Conservation (phyloP, 2,329 filamentous ascomycete genomes). For the Ilyonectria robusta region DNA sequence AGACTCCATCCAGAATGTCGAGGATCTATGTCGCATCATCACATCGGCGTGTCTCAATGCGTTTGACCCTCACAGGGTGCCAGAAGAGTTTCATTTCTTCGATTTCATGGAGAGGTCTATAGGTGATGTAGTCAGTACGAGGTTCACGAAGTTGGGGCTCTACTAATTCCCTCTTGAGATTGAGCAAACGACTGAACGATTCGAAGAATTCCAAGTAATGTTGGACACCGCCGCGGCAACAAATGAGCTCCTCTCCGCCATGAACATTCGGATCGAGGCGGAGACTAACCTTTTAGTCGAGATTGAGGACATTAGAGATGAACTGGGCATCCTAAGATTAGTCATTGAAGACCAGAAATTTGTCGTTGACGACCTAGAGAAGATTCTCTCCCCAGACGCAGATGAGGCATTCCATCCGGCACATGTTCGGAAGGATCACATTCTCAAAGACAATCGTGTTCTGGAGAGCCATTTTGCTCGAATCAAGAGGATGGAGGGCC, state of each 20-base stretch:
- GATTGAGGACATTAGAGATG: conserved; percentile 28
- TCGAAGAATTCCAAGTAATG: conserved; percentile 12
- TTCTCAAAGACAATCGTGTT: conserved; percentile 13
- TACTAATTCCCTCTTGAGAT: conserved; percentile 4
- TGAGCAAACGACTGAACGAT: conserved; percentile 20
- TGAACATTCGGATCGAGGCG: conserved; percentile 18
- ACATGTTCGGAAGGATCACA: neutral
- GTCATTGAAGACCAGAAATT: conserved; percentile 19
- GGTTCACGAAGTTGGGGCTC: neutral
- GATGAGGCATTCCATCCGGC: neutral
- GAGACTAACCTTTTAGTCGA: conserved; percentile 22
- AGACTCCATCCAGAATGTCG: conserved; percentile 16
- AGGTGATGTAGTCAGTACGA: conserved; percentile 13
- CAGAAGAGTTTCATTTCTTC: conserved; percentile 23
- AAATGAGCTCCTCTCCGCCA: conserved; percentile 15
- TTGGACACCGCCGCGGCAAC: conserved; percentile 5
- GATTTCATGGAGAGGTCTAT: conserved; percentile 21
- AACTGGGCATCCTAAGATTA: conserved; percentile 9
- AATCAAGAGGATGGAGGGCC: conserved; percentile 11
- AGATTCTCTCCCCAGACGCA: neutral
- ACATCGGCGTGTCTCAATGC: conserved; percentile 16
- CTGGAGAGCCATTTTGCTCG: conserved; percentile 5
- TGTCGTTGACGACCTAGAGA: conserved; percentile 11
- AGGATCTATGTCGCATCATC: conserved; percentile 23
- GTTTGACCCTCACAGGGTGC: conserved; percentile 16